phyloP scores from a whole-genome alignment of 768 basidiomycete genomes.

The Pulveroboletus sp. region DNA sequence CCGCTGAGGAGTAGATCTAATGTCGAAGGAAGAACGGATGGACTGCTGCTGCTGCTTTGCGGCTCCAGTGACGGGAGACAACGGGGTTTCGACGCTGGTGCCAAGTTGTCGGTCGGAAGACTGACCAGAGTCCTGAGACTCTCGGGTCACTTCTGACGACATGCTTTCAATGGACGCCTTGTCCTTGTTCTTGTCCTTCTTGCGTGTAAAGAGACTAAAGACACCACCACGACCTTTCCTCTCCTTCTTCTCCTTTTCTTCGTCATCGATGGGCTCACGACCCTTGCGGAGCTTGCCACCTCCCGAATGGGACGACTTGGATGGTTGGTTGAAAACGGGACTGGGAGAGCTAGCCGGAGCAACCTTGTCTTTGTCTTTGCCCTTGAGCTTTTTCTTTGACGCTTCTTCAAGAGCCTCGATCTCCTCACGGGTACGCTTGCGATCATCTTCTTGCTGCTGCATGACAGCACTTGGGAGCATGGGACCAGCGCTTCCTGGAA shows the following conservation, averaged over 20 bases:
- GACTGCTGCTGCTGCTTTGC: constrained; percentile 54
- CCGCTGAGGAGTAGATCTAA: constrained; percentile 16
- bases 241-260: constrained; percentile 53
- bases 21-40: constrained; percentile 18
- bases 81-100: constrained; percentile 21
- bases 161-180: constrained; percentile 50
- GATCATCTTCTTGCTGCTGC: constrained; percentile 49
- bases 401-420: constrained; percentile 40
- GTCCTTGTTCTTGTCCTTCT: constrained; percentile 71
- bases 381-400: constrained; percentile 45
- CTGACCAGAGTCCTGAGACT: constrained; percentile 61
- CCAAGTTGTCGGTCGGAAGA: constrained; percentile 42
- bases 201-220: constrained; percentile 72
- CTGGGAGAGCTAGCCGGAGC: constrained; percentile 27
- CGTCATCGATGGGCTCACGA: constrained; percentile 38
- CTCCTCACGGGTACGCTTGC: constrained; percentile 51
- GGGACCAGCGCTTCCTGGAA: constrained; percentile 18
- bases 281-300: constrained; percentile 44
- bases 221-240: constrained; percentile 69
- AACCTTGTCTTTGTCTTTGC: constrained; percentile 46
- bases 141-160: constrained; percentile 43
- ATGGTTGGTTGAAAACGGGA: constrained; percentile 25
- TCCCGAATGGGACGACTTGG: constrained; percentile 10
- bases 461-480: constrained; percentile 37
- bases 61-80: constrained; percentile 49